Conservation (phyloP, 208 protist genomes). For the Polymyxa betae region DNA sequence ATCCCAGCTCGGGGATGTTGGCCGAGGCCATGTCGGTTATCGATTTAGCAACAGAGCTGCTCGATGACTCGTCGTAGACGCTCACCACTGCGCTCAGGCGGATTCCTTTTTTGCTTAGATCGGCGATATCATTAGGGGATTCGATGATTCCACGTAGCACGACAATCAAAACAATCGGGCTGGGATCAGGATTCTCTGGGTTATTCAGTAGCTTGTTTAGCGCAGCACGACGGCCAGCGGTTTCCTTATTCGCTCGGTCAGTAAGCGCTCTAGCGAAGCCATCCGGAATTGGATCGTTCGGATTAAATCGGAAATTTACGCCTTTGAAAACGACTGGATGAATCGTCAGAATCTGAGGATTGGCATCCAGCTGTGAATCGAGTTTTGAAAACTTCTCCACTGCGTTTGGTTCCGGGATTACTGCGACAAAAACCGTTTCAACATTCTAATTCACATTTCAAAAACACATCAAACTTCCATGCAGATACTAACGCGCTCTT, state of each 20-base stretch:
- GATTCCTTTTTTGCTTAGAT: neutral
- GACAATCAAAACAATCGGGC: neutral
- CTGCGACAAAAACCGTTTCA: conserved; percentile 7
- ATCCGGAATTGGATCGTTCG: neutral
- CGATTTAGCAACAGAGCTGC: too few species aligned
- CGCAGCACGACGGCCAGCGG: neutral
- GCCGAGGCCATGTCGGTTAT: neutral
- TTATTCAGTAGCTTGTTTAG: neutral
- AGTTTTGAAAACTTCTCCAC: neutral
- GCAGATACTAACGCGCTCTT: too few species aligned
- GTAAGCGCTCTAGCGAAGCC: neutral
- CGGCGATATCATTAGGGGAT: neutral
- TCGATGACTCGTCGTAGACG: neutral
- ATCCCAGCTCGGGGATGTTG: neutral
- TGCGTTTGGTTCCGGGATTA: neutral
- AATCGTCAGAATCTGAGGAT: conserved; percentile 3
- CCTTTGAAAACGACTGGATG: conserved; percentile 10
- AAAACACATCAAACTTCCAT: too few species aligned
- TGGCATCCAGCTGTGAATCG: conserved; percentile 8
- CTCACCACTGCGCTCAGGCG: neutral
- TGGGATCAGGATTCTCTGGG: neutral
- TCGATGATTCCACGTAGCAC: conserved; percentile 10
- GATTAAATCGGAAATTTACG: neutral
- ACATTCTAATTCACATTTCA: too few species aligned
- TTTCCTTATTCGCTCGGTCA: neutral